Conservation (phyloP, 106 monocot genomes). For the Phalaenopsis aphrodite region DNA sequence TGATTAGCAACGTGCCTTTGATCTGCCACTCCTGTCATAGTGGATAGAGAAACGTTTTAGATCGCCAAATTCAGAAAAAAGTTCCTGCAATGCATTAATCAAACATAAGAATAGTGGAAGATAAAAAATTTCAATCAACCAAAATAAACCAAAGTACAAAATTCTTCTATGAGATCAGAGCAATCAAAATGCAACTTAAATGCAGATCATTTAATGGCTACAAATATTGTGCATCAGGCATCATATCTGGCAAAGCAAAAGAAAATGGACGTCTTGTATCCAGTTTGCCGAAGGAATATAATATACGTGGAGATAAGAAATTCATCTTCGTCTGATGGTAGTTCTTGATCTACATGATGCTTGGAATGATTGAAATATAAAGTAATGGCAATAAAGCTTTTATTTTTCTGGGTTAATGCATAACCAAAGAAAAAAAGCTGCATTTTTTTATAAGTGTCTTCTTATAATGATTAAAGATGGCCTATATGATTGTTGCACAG, state of each 20-base stretch:
- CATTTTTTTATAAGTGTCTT: background rate
- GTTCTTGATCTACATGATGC: background rate
- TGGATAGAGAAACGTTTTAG: constrained; percentile 65
- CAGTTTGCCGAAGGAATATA: background rate
- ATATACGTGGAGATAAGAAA: background rate
- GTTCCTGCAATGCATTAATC: constrained; percentile 46
- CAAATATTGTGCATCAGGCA: background rate
- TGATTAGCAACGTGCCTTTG: constrained; percentile 45
- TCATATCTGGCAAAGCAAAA: background rate
- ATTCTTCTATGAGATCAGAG: background rate
- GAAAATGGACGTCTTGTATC: background rate
- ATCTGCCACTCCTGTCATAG: constrained; percentile 89
- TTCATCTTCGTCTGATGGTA: background rate
- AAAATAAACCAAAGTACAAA: background rate
- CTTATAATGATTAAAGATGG: background rate
- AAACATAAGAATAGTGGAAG: background rate
- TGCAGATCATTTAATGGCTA: background rate
- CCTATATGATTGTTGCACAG: background rate
- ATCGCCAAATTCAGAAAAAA: constrained; percentile 88
- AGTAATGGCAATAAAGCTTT: background rate
- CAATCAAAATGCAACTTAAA: background rate
- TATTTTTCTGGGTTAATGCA: background rate
- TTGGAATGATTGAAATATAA: background rate
- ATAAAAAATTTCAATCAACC: constrained; percentile 5
- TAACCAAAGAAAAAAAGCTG: background rate